Conservation (phyloP, 2,329 filamentous ascomycete species). For the Xylariaceae sp. region DNA sequence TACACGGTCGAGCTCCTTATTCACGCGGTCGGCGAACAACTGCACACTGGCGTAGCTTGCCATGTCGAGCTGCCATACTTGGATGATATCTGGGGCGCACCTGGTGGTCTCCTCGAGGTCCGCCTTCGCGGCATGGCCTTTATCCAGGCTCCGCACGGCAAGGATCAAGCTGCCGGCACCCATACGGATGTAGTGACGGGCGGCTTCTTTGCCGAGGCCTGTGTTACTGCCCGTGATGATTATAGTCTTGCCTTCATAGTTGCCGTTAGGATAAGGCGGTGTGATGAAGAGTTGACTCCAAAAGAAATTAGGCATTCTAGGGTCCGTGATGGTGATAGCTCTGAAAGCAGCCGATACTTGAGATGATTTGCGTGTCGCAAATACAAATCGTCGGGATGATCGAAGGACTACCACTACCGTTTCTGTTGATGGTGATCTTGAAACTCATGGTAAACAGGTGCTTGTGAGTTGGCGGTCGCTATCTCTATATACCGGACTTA, state of each 20-base stretch:
- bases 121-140: constrained; percentile 46
- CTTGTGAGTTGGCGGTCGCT: too few relatives aligned
- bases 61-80: constrained; percentile 60
- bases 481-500: too few relatives aligned
- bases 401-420: too few relatives aligned
- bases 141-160: constrained; percentile 41
- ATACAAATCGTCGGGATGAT: too few relatives aligned
- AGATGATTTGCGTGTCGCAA: too few relatives aligned
- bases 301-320: constrained; percentile 20
- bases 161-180: constrained; percentile 41
- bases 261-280: constrained; percentile 32
- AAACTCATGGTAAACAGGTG: too few relatives aligned
- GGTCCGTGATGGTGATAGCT: too few relatives aligned
- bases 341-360: too few relatives aligned
- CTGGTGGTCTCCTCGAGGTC: constrained; percentile 43
- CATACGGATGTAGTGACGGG: constrained; percentile 35
- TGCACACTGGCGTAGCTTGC: constrained; percentile 52
- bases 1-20: constrained; percentile 46
- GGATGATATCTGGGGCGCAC: constrained; percentile 37
- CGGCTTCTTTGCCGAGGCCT: constrained; percentile 45
- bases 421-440: too few relatives aligned
- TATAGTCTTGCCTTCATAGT: constrained; percentile 40
- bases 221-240: constrained; percentile 45
- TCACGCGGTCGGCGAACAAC: constrained; percentile 48
- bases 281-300: constrained; percentile 18